These are phyloP conservation scores for Tephrocybe sp. DNA, from an alignment of 768 basidiomycete genomes.

Conservation along the genomic window DNA sequence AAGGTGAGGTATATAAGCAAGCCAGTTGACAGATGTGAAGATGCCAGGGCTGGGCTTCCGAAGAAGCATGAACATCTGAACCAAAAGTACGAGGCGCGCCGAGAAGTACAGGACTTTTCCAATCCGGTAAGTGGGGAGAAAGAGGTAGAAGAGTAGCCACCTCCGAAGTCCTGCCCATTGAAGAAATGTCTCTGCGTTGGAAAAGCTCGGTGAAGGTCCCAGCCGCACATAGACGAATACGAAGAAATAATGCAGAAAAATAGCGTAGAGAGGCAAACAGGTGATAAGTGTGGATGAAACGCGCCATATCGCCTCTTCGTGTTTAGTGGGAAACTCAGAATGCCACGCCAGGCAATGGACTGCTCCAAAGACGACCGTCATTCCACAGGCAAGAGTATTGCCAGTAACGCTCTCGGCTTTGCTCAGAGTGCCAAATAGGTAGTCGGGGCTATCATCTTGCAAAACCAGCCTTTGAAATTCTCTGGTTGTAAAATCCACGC, in stretches of 20 bases:
- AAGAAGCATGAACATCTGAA: neutral
- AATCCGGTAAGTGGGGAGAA: too few relatives aligned
- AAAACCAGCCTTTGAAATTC: too few relatives aligned
- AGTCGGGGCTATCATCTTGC: neutral
- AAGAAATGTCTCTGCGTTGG: too few relatives aligned
- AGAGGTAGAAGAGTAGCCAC: too few relatives aligned
- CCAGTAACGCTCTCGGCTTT: neutral
- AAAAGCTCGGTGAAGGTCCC: too few relatives aligned
- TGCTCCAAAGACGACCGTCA: slow-evolving; percentile 20
- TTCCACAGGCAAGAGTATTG: neutral
- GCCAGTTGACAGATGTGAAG: neutral
- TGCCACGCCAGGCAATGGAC: slow-evolving; percentile 29
- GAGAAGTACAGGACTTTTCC: too few relatives aligned
- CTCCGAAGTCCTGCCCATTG: too few relatives aligned
- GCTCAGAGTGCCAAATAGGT: neutral
- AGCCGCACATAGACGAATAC: too few relatives aligned
- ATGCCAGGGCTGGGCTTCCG: neutral
- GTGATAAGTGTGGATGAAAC: slow-evolving; percentile 17
- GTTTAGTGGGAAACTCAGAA: slow-evolving; percentile 21
- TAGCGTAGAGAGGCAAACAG: neutral
- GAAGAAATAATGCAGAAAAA: neutral
- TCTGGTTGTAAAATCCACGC: too few relatives aligned
- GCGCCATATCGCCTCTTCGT: slow-evolving; percentile 17
- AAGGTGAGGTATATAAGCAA: slow-evolving; percentile 1
- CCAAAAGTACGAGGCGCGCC: neutral